Evolutionary conservation across 2,329 filamentous ascomycete species (phyloP).

Genomic region (Arthrocladium fulminans): DNA sequence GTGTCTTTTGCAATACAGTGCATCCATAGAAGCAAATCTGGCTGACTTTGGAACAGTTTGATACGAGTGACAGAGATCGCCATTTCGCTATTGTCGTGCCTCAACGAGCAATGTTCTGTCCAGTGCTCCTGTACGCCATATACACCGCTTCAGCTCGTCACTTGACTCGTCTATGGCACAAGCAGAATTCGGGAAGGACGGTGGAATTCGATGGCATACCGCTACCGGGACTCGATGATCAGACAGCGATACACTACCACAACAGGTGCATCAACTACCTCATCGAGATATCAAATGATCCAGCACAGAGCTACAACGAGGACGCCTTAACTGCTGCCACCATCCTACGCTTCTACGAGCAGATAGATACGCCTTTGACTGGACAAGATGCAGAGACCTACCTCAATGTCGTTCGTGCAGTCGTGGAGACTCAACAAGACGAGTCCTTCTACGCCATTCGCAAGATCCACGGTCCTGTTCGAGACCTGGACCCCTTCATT

Average conservation of each 20-base stretch:
- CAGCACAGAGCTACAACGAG: constrained; percentile 31
- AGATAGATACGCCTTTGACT: constrained; percentile 30
- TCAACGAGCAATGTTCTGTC: constrained; percentile 32
- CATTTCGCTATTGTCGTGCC: constrained; percentile 37
- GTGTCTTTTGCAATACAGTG: no score
- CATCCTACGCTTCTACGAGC: constrained; percentile 34
- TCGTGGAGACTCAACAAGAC: constrained; percentile 20
- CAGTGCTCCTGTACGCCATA: constrained; percentile 33
- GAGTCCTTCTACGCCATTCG: background rate
- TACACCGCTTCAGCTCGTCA: constrained; percentile 33
- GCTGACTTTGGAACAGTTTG: constrained; percentile 23
- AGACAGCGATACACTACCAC: constrained; percentile 34
- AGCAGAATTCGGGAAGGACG: background rate
- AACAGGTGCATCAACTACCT: constrained; percentile 34
- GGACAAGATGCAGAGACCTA: constrained; percentile 17
- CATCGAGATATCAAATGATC: constrained; percentile 30
- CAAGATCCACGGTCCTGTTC: background rate
- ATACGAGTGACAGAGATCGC: constrained; percentile 34
- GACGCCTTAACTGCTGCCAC: constrained; percentile 32
- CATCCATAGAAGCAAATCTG: no score
- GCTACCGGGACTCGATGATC: constrained; percentile 26
- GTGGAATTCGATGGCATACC: constrained; percentile 18
- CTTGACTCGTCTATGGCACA: constrained; percentile 26
- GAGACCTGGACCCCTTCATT: background rate
- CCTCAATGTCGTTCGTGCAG: constrained; percentile 23